Base-by-base conservation (phyloP, 106 monocot species). In the Triglochin maritima region DNA sequence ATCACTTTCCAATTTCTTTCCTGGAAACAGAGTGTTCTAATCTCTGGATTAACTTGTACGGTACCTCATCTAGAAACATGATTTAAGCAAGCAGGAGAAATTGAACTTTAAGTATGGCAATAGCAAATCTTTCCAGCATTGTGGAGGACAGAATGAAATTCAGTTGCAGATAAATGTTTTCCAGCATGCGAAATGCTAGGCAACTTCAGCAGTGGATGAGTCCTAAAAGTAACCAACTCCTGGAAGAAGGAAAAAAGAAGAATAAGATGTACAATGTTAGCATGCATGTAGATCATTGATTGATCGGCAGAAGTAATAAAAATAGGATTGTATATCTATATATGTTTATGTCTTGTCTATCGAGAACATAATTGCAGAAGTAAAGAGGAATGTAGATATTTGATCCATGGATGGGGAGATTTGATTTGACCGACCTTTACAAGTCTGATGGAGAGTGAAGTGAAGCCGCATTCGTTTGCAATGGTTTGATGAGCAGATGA, bases 171-270 rank as follows among this genome's bases (percentile, higher is more conserved):
- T 15, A 96, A 86, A 65, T 96, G 95, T 48, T 62, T 83, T 71
- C 95, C 95, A 74, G 88, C 90, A 71, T 86, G 65, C 29, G 71
- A 80, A 70, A 96, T 87, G 53, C 72, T 75, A 7, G 95, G 95
- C 10, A 72, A 79, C 41, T 76, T 78, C 69, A 70, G 49, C 60
- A 77, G 16, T 41, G 85, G 85, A 76, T 88, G 71, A 6, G 86
- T 76, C 43, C 78, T 79, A 66, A 96, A 86, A 54, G 95, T 91
- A 43, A 96, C 91, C 45, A 96, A 63, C 76, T 96, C 95, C 94
- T 95, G 79, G 50, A 66, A 17, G 41, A 9, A 52, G 49, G 59
- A 49, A 42, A 52, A 52, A 52, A 67, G n/a, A 15, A 13, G 52
- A 46, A 50, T 0, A 49, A 9, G 13, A 6, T 48, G n/a, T n/a